Percentiles rank a stretch among this genome's conserved stretches.
Evolutionary conservation across 768 basidiomycete genomes (phyloP).

Genomic region (Xerocomellus chrysenteron): DNA sequence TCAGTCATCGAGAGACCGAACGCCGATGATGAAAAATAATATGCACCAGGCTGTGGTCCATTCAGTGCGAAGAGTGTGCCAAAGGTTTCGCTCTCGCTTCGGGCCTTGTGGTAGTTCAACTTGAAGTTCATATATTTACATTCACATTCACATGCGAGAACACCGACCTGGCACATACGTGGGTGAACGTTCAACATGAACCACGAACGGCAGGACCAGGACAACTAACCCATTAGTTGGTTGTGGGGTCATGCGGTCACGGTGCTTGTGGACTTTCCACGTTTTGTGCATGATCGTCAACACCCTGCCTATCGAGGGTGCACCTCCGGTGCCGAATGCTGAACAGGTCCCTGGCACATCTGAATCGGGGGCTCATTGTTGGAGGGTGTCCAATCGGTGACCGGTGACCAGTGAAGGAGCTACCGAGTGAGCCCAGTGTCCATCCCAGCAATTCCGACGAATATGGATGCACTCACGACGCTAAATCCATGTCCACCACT

Average conservation of each 20-base stretch:
- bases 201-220: not conserved
- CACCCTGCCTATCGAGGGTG: not conserved
- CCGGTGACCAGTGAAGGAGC: not conserved
- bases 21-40: too few relatives aligned
- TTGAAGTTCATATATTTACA: too few relatives aligned
- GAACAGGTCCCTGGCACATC: too few relatives aligned
- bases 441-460: not conserved
- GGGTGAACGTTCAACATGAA: not conserved
- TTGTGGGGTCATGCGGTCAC: not conserved
- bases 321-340: not conserved
- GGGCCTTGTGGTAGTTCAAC: too few relatives aligned
- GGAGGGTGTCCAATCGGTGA: not conserved
- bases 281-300: not conserved
- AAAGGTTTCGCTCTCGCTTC: not conserved
- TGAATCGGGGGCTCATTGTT: too few relatives aligned
- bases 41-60: too few relatives aligned
- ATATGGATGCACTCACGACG: not conserved
- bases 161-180: too few relatives aligned
- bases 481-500: constrained; percentile 24
- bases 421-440: not conserved
- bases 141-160: too few relatives aligned
- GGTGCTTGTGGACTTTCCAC: not conserved
- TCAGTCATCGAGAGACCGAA: too few relatives aligned
- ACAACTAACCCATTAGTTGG: not conserved
- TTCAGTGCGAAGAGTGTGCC: too few relatives aligned